Evolutionary conservation across 2,329 filamentous ascomycete species (phyloP).

Genomic region (Fusarium humuli): DNA sequence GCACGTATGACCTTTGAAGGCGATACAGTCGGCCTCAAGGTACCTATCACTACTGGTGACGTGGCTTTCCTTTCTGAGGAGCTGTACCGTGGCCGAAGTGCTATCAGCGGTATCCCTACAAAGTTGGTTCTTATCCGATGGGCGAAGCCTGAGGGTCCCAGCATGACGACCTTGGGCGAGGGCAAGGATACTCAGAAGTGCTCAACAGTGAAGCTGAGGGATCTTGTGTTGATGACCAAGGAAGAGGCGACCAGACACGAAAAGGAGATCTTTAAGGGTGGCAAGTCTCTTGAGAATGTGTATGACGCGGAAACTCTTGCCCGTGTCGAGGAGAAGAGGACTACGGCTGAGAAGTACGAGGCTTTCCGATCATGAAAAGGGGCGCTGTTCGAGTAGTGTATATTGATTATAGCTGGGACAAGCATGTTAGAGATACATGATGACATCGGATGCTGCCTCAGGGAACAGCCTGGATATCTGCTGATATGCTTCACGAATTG

Average conservation of each 20-base stretch:
- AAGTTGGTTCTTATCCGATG: slow-evolving; percentile 85
- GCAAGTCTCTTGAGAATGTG: slow-evolving; percentile 74
- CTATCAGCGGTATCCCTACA: slow-evolving; percentile 83
- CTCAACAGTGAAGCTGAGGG: slow-evolving; percentile 73
- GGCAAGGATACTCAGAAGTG: slow-evolving; percentile 80
- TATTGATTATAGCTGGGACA: neutral
- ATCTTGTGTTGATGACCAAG: slow-evolving; percentile 92
- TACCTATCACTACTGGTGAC: slow-evolving; percentile 82
- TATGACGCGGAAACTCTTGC: slow-evolving; percentile 77
- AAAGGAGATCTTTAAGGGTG: slow-evolving; percentile 78
- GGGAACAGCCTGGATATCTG: neutral
- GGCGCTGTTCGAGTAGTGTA: neutral
- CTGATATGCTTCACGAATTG: slow-evolving; percentile 9
- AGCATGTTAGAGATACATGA: slow-evolving; percentile 3
- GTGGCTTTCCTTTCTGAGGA: slow-evolving; percentile 92
- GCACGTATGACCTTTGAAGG: slow-evolving; percentile 58
- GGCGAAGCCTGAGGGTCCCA: slow-evolving; percentile 72
- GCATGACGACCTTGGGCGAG: slow-evolving; percentile 70
- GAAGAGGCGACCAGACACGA: slow-evolving; percentile 87
- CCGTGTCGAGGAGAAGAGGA: slow-evolving; percentile 73
- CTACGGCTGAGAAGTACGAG: slow-evolving; percentile 74
- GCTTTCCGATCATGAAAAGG: slow-evolving; percentile 55
- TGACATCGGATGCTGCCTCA: neutral
- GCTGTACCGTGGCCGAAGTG: slow-evolving; percentile 84
- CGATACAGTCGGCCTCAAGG: slow-evolving; percentile 74